phyloP scores from a whole-genome alignment of 805 yeast species.

The Teunomyces pallodes region DNA sequence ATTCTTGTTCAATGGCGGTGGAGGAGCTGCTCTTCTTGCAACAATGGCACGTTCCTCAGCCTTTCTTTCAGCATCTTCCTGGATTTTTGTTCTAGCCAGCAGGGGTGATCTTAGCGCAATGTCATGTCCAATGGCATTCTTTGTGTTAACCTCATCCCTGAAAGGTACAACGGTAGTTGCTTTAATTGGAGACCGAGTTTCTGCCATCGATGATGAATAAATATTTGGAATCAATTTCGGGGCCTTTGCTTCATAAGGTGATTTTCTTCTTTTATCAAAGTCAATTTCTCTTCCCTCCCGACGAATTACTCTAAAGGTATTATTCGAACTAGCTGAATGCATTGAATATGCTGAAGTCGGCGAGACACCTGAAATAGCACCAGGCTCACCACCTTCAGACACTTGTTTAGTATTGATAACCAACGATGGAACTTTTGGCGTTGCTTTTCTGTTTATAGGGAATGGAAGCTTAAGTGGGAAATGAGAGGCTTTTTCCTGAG shows the following conservation, averaged over 20 bases:
- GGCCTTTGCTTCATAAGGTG: slow-evolving; percentile 58
- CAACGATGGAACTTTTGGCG: slow-evolving; percentile 11
- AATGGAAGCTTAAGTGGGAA: slow-evolving; percentile 18
- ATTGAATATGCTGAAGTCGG: slow-evolving; percentile 1
- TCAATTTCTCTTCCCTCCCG: slow-evolving; percentile 71
- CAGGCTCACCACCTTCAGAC: neutral
- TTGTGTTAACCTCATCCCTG: slow-evolving; percentile 17
- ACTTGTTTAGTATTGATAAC: slow-evolving; percentile 14
- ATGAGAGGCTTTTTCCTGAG: neutral
- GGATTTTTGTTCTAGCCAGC: neutral
- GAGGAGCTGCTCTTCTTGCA: slow-evolving; percentile 71
- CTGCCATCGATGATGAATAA: slow-evolving; percentile 30
- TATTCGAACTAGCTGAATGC: slow-evolving; percentile 7
- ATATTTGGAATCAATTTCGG: slow-evolving; percentile 37
- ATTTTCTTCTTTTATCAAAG: slow-evolving; percentile 72
- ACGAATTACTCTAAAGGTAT: slow-evolving; percentile 66
- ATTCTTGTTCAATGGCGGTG: slow-evolving; percentile 48
- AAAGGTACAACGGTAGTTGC: slow-evolving; percentile 33
- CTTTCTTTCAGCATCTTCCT: slow-evolving; percentile 9
- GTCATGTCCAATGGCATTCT: neutral
- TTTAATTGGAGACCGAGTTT: slow-evolving; percentile 34
- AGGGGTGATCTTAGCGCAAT: neutral
- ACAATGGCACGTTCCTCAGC: slow-evolving; percentile 37
- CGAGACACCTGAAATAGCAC: neutral
- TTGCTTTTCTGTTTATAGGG: slow-evolving; percentile 7